These are phyloP conservation scores for Tricholoma saponaceum DNA, from an alignment of 768 basidiomycete genomes.

Conservation along the genomic window DNA sequence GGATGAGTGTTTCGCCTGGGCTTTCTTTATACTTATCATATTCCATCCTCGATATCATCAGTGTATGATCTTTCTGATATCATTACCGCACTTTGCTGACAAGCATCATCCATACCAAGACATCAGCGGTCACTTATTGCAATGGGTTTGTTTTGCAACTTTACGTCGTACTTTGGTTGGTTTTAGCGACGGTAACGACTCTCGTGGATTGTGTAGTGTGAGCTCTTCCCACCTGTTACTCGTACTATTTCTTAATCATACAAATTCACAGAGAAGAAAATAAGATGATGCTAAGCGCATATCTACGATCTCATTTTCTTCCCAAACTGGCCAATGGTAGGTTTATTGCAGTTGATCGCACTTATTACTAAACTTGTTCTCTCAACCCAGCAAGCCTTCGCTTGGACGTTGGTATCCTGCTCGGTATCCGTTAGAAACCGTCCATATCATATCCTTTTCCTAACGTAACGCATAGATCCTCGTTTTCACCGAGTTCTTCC, in stretches of 20 bases:
- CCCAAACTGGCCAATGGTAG: slow-evolving; percentile 36
- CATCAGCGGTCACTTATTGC: slow-evolving; percentile 7
- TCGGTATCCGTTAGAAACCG: neutral
- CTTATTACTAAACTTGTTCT: too few relatives aligned
- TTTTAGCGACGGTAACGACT: slow-evolving; percentile 19
- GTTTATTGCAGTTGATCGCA: neutral
- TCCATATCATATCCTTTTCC: neutral
- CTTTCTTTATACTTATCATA: slow-evolving; percentile 32
- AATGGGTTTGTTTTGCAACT: slow-evolving; percentile 2
- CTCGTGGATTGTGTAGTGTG: slow-evolving; percentile 16
- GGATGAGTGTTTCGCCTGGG: slow-evolving; percentile 27
- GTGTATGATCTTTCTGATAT: slow-evolving; percentile 4
- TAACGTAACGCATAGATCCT: neutral
- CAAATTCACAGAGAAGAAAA: slow-evolving; percentile 10
- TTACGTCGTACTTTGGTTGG: slow-evolving; percentile 24
- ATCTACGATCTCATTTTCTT: slow-evolving; percentile 33
- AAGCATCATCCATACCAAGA: neutral
- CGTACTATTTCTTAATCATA: neutral
- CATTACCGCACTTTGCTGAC: neutral
- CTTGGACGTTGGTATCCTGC: neutral
- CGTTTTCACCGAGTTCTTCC: neutral
- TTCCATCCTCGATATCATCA: slow-evolving; percentile 27
- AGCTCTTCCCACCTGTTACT: neutral
- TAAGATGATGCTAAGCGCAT: slow-evolving; percentile 20
- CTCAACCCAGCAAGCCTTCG: neutral